A percentile compares a stretch with the other conserved stretches of the same genome.
Evolutionary conservation across 1,139 yeast genomes (phyloP).

Genomic region (Geotrichum restrictum): DNA sequence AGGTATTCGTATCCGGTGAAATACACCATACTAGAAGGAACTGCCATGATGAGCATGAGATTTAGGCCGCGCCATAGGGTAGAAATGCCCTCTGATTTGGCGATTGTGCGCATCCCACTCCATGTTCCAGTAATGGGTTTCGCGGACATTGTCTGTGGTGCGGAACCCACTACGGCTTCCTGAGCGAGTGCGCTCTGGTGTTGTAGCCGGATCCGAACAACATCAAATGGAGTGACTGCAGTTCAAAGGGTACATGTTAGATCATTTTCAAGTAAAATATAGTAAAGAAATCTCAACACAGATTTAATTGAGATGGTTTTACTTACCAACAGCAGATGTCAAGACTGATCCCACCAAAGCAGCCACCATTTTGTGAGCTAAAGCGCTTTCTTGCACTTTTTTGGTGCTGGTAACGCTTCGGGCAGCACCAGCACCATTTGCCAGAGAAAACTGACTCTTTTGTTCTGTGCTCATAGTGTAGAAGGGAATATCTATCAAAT

Average conservation of each 20-base stretch:
- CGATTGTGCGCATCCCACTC: slow-evolving; percentile 66
- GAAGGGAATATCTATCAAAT: too few relatives aligned
- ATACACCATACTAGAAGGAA: slow-evolving; percentile 89
- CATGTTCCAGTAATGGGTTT: slow-evolving; percentile 51
- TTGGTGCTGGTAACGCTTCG: not conserved
- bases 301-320: too few relatives aligned
- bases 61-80: slow-evolving; percentile 90
- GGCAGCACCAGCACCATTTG: too few relatives aligned
- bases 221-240: slow-evolving; percentile 85
- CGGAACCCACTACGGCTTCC: slow-evolving; percentile 16
- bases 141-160: not conserved
- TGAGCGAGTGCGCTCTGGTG: slow-evolving; percentile 56
- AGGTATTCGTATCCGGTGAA: slow-evolving; percentile 89
- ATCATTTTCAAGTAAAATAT: not conserved
- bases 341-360: slow-evolving; percentile 86
- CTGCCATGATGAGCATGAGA: slow-evolving; percentile 79
- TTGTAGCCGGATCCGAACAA: slow-evolving; percentile 82
- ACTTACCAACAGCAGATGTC: slow-evolving; percentile 54
- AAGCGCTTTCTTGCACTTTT: not conserved
- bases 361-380: slow-evolving; percentile 69
- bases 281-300: too few relatives aligned
- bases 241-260: not conserved
- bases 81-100: slow-evolving; percentile 63
- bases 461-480: not conserved
- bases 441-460: not conserved